Conservation (phyloP, 2,329 filamentous ascomycete genomes). For the Lasiodiplodia theobromae region DNA sequence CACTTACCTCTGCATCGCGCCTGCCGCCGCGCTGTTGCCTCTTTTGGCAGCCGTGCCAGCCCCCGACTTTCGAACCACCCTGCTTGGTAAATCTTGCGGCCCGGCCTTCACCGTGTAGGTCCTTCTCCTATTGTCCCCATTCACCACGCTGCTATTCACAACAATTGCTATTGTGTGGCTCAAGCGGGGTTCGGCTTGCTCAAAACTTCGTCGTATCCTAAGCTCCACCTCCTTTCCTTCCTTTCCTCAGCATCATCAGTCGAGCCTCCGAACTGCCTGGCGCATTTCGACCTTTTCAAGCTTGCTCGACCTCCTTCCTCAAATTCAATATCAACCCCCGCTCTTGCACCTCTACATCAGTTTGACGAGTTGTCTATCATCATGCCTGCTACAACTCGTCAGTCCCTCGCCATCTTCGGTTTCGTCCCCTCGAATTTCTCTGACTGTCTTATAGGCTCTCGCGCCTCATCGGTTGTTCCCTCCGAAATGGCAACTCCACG, state of each 20-base stretch:
- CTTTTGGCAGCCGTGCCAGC: neutral
- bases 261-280: neutral
- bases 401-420: neutral
- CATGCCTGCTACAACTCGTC: conserved; percentile 11
- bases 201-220: neutral
- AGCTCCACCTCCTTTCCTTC: neutral
- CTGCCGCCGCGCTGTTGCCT: neutral
- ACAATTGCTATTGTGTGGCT: conserved; percentile 10
- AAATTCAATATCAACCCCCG: neutral
- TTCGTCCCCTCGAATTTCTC: neutral
- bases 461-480: neutral
- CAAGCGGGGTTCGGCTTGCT: too few relatives aligned
- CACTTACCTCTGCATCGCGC: neutral
- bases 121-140: conserved; percentile 1
- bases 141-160: neutral
- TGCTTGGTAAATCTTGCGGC: neutral
- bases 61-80: neutral
- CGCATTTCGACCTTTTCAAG: neutral
- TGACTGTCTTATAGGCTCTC: neutral
- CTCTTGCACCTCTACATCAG: neutral
- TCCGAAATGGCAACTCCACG: conserved; percentile 17
- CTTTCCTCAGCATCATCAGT: conserved; percentile 6
- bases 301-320: neutral
- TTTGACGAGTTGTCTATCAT: neutral
- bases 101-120: neutral